phyloP scores from a whole-genome alignment of 768 basidiomycete species.

The Mycena galopus region DNA sequence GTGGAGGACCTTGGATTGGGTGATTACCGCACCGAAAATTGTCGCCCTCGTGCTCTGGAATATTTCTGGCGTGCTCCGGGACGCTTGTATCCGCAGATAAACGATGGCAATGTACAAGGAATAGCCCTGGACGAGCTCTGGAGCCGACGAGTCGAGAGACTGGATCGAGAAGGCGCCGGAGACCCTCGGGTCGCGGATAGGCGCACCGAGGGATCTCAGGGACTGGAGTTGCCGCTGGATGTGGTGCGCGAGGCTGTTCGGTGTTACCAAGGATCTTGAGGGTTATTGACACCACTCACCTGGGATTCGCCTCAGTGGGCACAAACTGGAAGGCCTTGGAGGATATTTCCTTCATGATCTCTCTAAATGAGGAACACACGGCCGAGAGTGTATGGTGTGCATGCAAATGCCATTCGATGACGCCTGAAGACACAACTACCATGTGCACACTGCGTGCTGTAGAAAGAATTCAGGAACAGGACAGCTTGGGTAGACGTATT shows the following conservation, averaged over 20 bases:
- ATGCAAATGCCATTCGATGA: constrained; percentile 51
- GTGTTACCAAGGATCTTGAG: background rate
- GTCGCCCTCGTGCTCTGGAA: constrained; percentile 29
- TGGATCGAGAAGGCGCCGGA: constrained; percentile 16
- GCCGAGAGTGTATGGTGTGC: constrained; percentile 47
- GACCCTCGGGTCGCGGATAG: constrained; percentile 12
- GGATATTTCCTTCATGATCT: constrained; percentile 50
- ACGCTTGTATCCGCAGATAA: constrained; percentile 26
- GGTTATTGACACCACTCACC: constrained; percentile 14
- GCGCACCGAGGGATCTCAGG: constrained; percentile 3
- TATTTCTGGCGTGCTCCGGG: constrained; percentile 24
- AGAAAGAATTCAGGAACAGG: background rate
- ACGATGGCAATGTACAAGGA: constrained; percentile 30
- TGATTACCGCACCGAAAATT: constrained; percentile 25
- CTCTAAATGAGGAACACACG: constrained; percentile 51
- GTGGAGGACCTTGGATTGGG: constrained; percentile 26
- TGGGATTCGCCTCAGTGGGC: constrained; percentile 7
- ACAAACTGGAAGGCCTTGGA: constrained; percentile 48
- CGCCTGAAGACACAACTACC: constrained; percentile 46
- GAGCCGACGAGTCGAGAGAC: constrained; percentile 15
- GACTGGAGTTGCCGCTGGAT: constrained; percentile 14
- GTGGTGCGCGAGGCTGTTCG: constrained; percentile 21
- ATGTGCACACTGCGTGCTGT: constrained; percentile 48
- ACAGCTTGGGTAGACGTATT: background rate
- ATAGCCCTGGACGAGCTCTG: constrained; percentile 29